A percentile compares a stretch with the other conserved stretches of the same genome.
Evolutionary conservation across 73 alveolate genomes (phyloP).

Genomic region (Paramecium bursaria): DNA sequence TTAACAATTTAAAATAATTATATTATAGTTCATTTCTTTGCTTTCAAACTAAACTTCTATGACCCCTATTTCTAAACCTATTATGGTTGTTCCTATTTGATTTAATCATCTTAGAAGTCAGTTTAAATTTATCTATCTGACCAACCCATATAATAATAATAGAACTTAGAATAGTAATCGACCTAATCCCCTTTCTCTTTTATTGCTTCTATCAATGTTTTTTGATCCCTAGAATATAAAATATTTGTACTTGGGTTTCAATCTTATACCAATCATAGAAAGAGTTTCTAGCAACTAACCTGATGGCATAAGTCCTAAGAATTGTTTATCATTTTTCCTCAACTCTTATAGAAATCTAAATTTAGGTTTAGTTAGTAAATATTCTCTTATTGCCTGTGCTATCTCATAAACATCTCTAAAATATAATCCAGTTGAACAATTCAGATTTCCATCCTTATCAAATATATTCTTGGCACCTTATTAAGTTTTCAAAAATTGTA

Average conservation of each 20-base stretch:
- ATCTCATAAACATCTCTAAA: background rate
- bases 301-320: background rate
- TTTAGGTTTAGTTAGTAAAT: constrained; percentile 44
- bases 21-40: no score
- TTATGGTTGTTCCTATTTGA: no score
- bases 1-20: no score
- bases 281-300: constrained; percentile 22
- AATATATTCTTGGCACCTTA: constrained; percentile 17
- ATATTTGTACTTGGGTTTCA: constrained; percentile 15
- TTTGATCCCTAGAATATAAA: constrained; percentile 43
- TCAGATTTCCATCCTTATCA: constrained; percentile 44
- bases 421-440: constrained; percentile 19
- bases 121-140: background rate
- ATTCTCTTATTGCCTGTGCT: background rate
- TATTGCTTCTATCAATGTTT: constrained; percentile 23
- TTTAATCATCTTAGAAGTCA: no score
- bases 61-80: no score
- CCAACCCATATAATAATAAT: constrained; percentile 8
- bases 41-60: no score
- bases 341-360: constrained; percentile 25
- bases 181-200: constrained; percentile 4
- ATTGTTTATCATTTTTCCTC: constrained; percentile 16
- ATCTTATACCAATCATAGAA: constrained; percentile 3
- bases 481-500: background rate
- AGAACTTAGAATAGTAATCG: constrained; percentile 27